Base-by-base conservation (phyloP, 2,329 filamentous ascomycete genomes). In the Pestalotiopsis sp. region DNA sequence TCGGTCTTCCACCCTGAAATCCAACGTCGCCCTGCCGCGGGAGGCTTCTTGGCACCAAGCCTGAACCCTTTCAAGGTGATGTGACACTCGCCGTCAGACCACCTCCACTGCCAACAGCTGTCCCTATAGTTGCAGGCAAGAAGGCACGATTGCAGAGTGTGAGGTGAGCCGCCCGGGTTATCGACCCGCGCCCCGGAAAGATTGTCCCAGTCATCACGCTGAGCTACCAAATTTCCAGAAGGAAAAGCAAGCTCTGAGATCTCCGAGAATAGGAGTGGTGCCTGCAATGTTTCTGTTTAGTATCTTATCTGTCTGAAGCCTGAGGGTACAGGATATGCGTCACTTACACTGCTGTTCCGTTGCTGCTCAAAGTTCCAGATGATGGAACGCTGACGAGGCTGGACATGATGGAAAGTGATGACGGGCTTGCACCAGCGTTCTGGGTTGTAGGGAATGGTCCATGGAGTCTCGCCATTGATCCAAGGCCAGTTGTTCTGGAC, bases 361-460 rank as follows among this genome's bases (percentile, higher is more conserved):
- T 62, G 27, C 59, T 62, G 59, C 59, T 62, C 59, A 20, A 62
- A 62, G 12, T 62, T 62, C 59, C 59, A 62, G 4, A 62, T 62
- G 13, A 62, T 3, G n/a, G 59, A 20, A 1, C 59, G 25, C 17
- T 62, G 59, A 12, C 59, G 59, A 36, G 59, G 59, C 36, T 62
- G 59, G 2, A 62, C n/a, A 39, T 62, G 59, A n/a, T 62, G 59
- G 3, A 62, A 62, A 23, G 59, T 62, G 7, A 62, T 62, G 27
- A 62, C 31, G 13, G 59, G 59, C 17, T 62, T 36, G 9, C 59
- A 62, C 59, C 59, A 62, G 25, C 31, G 31, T 7, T 62, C 31
- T 5, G 59, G 59, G 27, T 31, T 31, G 12, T 38, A 62, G 4
- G 59, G 59, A 38, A 62, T 62, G 25, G 59, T n/a, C 59, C 59